Evolutionary conservation across 768 basidiomycete species (phyloP), one percentile per base, ranked within the genome.

Genomic region (Trametes elegans): DNA sequence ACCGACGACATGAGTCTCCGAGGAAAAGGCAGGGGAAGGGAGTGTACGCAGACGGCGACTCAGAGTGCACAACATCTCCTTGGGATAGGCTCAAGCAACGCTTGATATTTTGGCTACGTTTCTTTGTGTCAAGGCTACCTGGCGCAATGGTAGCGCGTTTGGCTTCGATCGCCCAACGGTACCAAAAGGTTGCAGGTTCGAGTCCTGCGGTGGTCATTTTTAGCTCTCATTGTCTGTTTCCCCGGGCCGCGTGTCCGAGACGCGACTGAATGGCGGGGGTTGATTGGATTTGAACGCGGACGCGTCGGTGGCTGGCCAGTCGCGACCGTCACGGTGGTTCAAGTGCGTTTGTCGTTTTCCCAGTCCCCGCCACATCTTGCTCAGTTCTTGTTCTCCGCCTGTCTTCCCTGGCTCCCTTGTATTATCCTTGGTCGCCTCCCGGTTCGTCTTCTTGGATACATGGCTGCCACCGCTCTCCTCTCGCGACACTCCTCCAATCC

Each of bases 181-280:
- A 90, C 88, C 88, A 89, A 88, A 87, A 90, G 89, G 88, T 85
- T 90, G 88, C 88, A 90, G 88, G 89, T 90, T 90, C 88, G 87
- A 90, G 87, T 88, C 88, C 88, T 89, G 88, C 87, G 84, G 87
- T 87, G 84, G 83, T 88, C 87, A 88, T 63, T 42, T 19, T 41
- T 54, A 29, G 19, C 18, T 9, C 21, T 11, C 26, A 26, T 28
- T 27, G 21, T 24, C 19, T 41, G 19, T 19, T 14, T 9, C 7
- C 7, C 19, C 35, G 38, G 47, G 36, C 39, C 49, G 38, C 49
- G 49, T 31, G n/a, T n/a, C n/a, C n/a, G n/a, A n/a, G 49, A 51
- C 49, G 49, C 49, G 49, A 41, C 49, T 29, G 49, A 21, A 27
- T 39, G n/a, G n/a, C n/a, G 26, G 10, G 41, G 36, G 46, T 32